Base-by-base conservation (phyloP, 2,329 filamentous ascomycete species). In the Zalaria sp. region DNA sequence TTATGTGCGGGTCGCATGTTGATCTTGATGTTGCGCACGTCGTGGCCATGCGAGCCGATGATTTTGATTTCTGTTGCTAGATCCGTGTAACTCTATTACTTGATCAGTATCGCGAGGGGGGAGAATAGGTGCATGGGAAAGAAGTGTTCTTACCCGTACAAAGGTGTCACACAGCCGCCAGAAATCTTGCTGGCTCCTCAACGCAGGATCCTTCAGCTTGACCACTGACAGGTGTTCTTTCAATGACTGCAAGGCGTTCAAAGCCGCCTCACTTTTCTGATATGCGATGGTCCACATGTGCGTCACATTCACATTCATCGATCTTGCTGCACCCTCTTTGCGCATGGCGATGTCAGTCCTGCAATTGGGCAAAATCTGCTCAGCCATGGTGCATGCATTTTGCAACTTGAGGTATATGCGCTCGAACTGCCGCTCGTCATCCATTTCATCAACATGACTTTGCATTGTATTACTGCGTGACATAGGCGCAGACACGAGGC, bases 391-490 rank as follows among this genome's bases (percentile, higher is more conserved):
- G 18, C 82, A 80, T 1, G 85, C 83, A 41, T 72, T 73, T 37
- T 80, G 78, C 25, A 94, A 67, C 37, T 82, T 81, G 29, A 86
- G 57, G 63, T 84, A 93, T 25, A 95, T 85, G 46, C 71, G 76
- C 47, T 93, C 88, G 50, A 94, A 94, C 27, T 79, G 73, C 10
- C 75, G 72, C 51, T 93, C 86, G 47, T 93, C 85, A 48, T 86
- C 82, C 2, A 73, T 73, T 43, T 75, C 72, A 37, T 75, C 72
- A 39, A 10, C 27, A 3, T 36, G 39, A 29, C 27, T 37, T 39
- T 66, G 71, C 64, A 41, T 68, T 59, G 61, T 67, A 40, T 62
- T 65, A 48, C 42, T 43, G 29, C 42, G 42, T n/a, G 32, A 34
- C 38, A 35, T 40, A 44, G 40, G 46, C 49, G 25, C 46, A 36